Percentiles rank a stretch among this genome's conserved stretches.
Evolutionary conservation across 345 rosid genomes (phyloP).

Genomic region (Moricandia arvensis): DNA sequence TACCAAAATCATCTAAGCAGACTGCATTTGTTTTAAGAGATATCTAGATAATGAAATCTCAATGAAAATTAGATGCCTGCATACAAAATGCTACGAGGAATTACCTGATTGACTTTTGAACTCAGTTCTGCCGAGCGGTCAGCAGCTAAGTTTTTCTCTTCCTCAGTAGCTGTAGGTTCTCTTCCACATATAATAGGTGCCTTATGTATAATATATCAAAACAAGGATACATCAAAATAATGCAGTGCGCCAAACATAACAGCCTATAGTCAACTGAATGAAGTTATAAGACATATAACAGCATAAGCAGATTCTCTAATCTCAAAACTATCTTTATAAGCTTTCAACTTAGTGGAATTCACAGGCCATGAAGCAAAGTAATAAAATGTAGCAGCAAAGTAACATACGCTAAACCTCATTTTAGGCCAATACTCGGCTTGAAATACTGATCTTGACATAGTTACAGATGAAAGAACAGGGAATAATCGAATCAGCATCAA

Average conservation of each 20-base stretch:
- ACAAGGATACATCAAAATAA: conserved; percentile 19
- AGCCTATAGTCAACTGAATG: conserved; percentile 6
- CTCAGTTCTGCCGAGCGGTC: conserved; percentile 93
- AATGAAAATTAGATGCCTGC: conserved; percentile 1
- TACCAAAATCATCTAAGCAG: conserved; percentile 23
- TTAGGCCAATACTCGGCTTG: neutral
- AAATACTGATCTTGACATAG: neutral
- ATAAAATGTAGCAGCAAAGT: conserved; percentile 3
- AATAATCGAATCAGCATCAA: conserved; percentile 4
- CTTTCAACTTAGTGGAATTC: conserved; percentile 7
- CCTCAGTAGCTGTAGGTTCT: conserved; percentile 86
- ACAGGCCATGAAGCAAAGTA: conserved; percentile 14
- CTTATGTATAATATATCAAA: conserved; percentile 43
- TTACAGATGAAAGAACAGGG: conserved; percentile 5
- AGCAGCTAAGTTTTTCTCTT: conserved; percentile 73
- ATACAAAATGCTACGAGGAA: conserved; percentile 20
- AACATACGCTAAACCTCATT: conserved; percentile 6
- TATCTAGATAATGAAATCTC: neutral
- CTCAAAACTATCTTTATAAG: neutral
- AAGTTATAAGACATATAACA: conserved; percentile 1
- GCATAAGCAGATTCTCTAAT: conserved; percentile 10
- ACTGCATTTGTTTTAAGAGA: neutral
- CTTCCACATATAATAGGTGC: conserved; percentile 94
- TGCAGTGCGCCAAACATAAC: conserved; percentile 6
- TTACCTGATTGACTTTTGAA: conserved; percentile 94